Percentiles rank a stretch among this genome's conserved stretches.
Conservation (phyloP, 75 land plant species). For the Cryptomeria japonica region DNA sequence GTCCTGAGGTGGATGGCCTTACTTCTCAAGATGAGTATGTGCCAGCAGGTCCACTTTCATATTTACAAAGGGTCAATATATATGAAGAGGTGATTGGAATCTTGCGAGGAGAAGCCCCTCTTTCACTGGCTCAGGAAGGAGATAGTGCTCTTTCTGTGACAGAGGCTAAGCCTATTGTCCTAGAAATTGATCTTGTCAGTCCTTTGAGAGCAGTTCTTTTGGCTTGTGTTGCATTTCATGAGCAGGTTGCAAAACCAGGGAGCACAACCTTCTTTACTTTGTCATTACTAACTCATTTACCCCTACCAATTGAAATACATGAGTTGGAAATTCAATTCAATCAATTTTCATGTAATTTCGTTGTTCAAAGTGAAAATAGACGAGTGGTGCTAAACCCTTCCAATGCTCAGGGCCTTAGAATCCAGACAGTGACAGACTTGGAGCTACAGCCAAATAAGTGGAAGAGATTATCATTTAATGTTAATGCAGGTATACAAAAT, state of each 20-base stretch:
- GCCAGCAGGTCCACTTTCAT: constrained; percentile 68
- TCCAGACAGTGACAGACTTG: constrained; percentile 42
- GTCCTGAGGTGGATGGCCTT: neutral
- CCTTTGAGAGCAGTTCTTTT: constrained; percentile 79
- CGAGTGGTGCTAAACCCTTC: neutral
- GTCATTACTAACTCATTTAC: constrained; percentile 82
- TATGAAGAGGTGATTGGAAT: constrained; percentile 64
- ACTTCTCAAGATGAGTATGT: constrained; percentile 41
- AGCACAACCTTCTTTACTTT: constrained; percentile 53
- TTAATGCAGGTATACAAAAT: constrained; percentile 34
- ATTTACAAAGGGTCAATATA: constrained; percentile 46
- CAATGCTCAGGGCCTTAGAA: constrained; percentile 6
- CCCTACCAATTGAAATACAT: constrained; percentile 59
- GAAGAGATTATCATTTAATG: constrained; percentile 38
- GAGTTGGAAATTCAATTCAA: constrained; percentile 88
- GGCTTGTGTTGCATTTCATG: constrained; percentile 89
- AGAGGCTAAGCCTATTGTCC: constrained; percentile 48
- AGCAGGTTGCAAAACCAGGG: constrained; percentile 78
- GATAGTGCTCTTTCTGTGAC: constrained; percentile 27
- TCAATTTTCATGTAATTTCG: constrained; percentile 73
- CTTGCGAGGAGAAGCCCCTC: constrained; percentile 32
- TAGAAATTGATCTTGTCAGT: constrained; percentile 90
- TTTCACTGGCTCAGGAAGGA: constrained; percentile 22
- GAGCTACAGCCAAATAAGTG: constrained; percentile 45
- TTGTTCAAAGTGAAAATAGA: constrained; percentile 17